Conservation (phyloP, 1,284 basidiomycete species). For the Marasmius sp. region DNA sequence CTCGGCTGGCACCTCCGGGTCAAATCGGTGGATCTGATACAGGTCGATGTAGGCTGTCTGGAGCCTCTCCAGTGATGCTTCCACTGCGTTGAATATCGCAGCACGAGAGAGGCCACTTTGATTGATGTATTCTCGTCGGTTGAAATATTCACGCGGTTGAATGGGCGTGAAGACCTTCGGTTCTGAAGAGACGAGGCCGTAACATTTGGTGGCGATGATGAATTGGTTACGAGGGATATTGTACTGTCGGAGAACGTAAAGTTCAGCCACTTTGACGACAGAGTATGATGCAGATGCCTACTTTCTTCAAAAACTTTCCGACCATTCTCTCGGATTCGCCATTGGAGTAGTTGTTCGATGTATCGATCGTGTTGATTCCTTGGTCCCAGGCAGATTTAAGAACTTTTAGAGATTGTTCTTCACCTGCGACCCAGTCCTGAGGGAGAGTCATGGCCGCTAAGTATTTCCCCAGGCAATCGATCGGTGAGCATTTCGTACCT, state of each 20-base stretch:
- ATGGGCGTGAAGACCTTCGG: background rate
- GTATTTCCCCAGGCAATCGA: background rate
- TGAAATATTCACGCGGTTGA: constrained; percentile 8
- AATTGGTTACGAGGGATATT: constrained; percentile 56
- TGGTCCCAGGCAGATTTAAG: constrained; percentile 22
- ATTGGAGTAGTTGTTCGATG: constrained; percentile 21
- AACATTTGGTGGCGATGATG: constrained; percentile 44
- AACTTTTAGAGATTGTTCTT: constrained; percentile 16
- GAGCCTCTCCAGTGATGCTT: constrained; percentile 41
- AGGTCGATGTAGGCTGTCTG: constrained; percentile 47
- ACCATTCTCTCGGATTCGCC: constrained; percentile 18
- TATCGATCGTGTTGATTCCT: constrained; percentile 23
- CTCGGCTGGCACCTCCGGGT: constrained; percentile 31
- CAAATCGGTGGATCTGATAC: constrained; percentile 44
- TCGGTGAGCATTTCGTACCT: constrained; percentile 8
- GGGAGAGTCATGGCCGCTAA: background rate
- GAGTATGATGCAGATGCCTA: constrained; percentile 12
- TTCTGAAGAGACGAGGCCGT: constrained; percentile 16
- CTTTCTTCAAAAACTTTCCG: constrained; percentile 19
- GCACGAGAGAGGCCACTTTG: constrained; percentile 41
- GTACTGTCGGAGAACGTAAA: constrained; percentile 29
- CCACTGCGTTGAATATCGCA: constrained; percentile 45
- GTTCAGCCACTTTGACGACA: background rate
- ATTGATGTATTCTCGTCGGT: constrained; percentile 39
- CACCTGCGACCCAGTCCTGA: constrained; percentile 15